Evolutionary conservation across 2,329 filamentous ascomycete genomes (phyloP).

Genomic region (Graphiopsis chlorocephala): DNA sequence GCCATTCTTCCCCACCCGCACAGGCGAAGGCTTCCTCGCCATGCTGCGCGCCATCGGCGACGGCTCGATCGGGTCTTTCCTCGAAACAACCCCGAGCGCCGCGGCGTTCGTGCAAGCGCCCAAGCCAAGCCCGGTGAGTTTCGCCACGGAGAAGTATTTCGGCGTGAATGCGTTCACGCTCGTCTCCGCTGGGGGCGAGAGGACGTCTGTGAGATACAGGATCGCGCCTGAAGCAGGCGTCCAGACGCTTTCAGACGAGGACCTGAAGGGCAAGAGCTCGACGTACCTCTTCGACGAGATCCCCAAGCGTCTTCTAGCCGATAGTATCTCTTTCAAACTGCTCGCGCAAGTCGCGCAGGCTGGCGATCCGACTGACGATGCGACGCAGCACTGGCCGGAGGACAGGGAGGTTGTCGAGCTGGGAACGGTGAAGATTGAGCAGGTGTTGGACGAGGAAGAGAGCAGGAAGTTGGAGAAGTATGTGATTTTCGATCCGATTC

Average conservation of each 20-base stretch:
- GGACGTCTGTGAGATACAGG: conserved; percentile 49
- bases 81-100: conserved; percentile 48
- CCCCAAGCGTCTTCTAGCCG: conserved; percentile 35
- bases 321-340: conserved; percentile 45
- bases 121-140: conserved; percentile 51
- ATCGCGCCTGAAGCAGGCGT: conserved; percentile 48
- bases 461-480: conserved; percentile 42
- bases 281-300: conserved; percentile 54
- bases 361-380: conserved; percentile 49
- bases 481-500: conserved; percentile 59
- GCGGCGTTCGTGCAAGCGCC: conserved; percentile 48
- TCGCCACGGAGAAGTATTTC: conserved; percentile 49
- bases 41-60: conserved; percentile 46
- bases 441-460: conserved; percentile 25
- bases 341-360: conserved; percentile 51
- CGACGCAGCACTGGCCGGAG: conserved; percentile 54
- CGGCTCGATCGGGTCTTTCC: conserved; percentile 41
- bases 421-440: conserved; percentile 48
- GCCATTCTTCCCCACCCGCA: conserved; percentile 51
- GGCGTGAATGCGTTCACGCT: conserved; percentile 52
- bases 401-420: conserved; percentile 50
- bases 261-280: conserved; percentile 37
- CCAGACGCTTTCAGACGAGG: conserved; percentile 39
- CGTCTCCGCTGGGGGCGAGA: conserved; percentile 39
- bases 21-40: conserved; percentile 52